These are phyloP conservation scores for Moelleriella libera DNA, from an alignment of 2,329 filamentous ascomycete genomes.

Conservation along the genomic window DNA sequence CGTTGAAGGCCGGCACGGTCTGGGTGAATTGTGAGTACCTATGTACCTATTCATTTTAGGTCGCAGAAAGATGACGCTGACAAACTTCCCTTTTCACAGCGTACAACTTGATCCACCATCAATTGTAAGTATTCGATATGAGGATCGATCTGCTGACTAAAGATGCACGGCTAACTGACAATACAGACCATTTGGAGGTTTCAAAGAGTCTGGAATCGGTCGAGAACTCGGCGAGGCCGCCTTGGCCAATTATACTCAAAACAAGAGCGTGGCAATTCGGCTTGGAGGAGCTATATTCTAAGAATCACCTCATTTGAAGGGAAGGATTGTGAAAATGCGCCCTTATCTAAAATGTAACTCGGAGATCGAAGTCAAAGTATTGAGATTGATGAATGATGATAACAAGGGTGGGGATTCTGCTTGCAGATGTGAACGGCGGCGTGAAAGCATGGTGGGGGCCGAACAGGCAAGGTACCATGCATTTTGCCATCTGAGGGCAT, in stretches of 20 bases:
- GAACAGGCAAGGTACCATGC: too few relatives aligned
- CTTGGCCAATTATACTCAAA: conserved; percentile 53
- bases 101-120: conserved; percentile 41
- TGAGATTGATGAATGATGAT: not conserved
- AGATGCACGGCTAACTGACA: not conserved
- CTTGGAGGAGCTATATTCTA: conserved; percentile 10
- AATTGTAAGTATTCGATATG: conserved; percentile 2
- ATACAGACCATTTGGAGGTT: conserved; percentile 56
- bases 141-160: not conserved
- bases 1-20: conserved; percentile 54
- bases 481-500: too few relatives aligned
- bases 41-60: too few relatives aligned
- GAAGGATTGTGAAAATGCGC: not conserved
- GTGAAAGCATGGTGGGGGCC: too few relatives aligned
- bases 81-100: conserved; percentile 10
- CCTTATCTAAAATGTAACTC: not conserved
- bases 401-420: too few relatives aligned
- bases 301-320: not conserved
- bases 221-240: conserved; percentile 60
- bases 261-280: conserved; percentile 47
- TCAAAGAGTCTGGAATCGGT: conserved; percentile 66
- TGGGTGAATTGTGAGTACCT: conserved; percentile 34
- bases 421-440: too few relatives aligned
- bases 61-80: not conserved
- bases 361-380: not conserved